A percentile compares a stretch with the other conserved stretches of the same genome.
phyloP scores from a whole-genome alignment of 2,329 filamentous ascomycete species.

The Claviceps fusiformis region DNA sequence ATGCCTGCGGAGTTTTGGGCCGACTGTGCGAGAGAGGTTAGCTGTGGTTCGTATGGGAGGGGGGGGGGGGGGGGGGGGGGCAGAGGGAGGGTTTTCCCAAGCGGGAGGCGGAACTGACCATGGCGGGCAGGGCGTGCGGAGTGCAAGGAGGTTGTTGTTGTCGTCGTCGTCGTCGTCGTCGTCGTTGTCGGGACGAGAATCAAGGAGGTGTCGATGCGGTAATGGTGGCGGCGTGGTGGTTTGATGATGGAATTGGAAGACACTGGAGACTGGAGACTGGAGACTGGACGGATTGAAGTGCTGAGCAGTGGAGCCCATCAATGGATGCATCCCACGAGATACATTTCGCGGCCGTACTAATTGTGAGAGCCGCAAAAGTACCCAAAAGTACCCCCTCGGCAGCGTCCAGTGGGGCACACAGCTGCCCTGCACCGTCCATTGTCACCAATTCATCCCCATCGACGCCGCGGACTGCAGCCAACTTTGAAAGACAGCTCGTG shows the following conservation, averaged over 20 bases:
- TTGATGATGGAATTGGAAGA: neutral
- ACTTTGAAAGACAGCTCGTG: too few species aligned
- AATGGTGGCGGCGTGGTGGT: neutral
- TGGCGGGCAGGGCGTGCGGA: slow-evolving; percentile 1
- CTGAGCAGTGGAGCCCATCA: neutral
- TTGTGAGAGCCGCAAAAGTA: neutral
- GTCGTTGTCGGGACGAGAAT: too few species aligned
- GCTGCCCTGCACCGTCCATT: too few species aligned
- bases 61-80: neutral
- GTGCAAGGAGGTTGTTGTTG: neutral
- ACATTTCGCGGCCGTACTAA: neutral
- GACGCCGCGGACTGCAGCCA: too few species aligned
- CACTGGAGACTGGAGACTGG: too few species aligned
- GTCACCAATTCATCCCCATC: too few species aligned
- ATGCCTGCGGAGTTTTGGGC: slow-evolving; percentile 98
- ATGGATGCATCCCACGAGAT: neutral
- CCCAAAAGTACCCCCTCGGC: too few species aligned
- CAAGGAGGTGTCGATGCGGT: neutral
- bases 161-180: too few species aligned
- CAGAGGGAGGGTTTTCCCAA: too few species aligned
- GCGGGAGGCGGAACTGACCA: slow-evolving; percentile 3
- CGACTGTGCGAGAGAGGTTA: slow-evolving; percentile 44
- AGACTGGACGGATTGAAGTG: too few species aligned
- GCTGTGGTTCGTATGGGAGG: neutral
- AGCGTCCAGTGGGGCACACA: too few species aligned